Conservation (phyloP, 805 yeast genomes). For the Metschnikowia corniflorae region DNA sequence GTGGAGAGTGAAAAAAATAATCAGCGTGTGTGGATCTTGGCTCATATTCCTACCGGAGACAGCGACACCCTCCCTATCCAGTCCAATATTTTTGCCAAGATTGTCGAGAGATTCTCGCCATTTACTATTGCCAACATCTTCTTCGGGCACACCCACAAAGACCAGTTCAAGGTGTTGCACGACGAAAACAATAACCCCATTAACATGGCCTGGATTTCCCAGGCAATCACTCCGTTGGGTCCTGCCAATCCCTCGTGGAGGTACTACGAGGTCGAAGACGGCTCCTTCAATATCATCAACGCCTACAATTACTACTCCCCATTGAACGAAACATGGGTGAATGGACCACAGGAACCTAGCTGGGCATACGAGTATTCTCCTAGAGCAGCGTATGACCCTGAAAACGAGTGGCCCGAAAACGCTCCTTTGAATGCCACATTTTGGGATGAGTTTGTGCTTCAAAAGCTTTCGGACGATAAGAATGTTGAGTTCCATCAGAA, state of each 20-base stretch:
- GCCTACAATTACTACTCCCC: conserved; percentile 56
- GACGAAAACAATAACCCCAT: conserved; percentile 38
- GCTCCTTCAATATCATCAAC: conserved; percentile 59
- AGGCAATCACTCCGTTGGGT: conserved; percentile 59
- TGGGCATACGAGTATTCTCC: conserved; percentile 68
- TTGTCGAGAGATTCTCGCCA: conserved; percentile 65
- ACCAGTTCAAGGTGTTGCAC: conserved; percentile 61
- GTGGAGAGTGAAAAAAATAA: conserved; percentile 53
- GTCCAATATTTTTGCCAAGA: conserved; percentile 51
- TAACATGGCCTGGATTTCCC: conserved; percentile 61
- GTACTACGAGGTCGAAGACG: conserved; percentile 62
- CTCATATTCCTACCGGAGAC: conserved; percentile 62
- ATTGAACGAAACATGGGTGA: conserved; percentile 53
- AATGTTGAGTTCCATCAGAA: conserved; percentile 45
- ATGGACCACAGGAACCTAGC: conserved; percentile 52
- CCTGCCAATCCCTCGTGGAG: conserved; percentile 70
- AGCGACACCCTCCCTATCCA: conserved; percentile 59
- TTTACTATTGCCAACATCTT: conserved; percentile 64
- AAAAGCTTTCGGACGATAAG: conserved; percentile 34
- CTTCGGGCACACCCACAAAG: conserved; percentile 70
- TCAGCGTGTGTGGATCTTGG: conserved; percentile 70
- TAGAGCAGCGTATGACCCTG: conserved; percentile 52
- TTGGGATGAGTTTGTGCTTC: conserved; percentile 56
- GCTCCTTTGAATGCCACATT: conserved; percentile 66
- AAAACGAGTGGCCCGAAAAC: conserved; percentile 51